These are phyloP conservation scores for Endocalyx cinctus DNA, from an alignment of 2,329 filamentous ascomycete species.

Conservation along the genomic window DNA sequence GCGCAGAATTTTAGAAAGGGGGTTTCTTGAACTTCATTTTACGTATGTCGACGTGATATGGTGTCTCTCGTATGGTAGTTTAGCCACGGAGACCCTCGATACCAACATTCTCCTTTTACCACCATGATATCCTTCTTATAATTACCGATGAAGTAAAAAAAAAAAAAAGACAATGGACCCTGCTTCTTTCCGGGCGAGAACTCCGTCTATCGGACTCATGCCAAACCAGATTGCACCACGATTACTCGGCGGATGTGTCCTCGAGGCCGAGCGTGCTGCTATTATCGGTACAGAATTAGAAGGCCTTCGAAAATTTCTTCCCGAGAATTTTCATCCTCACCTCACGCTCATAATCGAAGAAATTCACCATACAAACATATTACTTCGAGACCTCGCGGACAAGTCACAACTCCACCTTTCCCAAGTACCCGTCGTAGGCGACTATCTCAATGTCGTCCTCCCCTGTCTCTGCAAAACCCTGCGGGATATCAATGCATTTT, in stretches of 20 bases:
- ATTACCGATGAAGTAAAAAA: too few species aligned
- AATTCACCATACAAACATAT: slow-evolving; percentile 37
- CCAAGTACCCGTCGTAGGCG: slow-evolving; percentile 46
- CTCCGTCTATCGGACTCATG: too few species aligned
- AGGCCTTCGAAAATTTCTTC: slow-evolving; percentile 41
- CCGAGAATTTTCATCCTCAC: slow-evolving; percentile 40
- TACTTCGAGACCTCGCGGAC: slow-evolving; percentile 52
- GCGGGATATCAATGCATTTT: slow-evolving; percentile 46
- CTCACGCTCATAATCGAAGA: slow-evolving; percentile 44
- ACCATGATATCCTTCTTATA: too few species aligned
- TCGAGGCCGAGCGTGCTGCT: slow-evolving; percentile 50
- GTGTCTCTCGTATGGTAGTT: too few species aligned
- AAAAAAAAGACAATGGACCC: too few species aligned
- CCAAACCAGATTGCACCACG: too few species aligned
- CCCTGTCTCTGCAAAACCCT: slow-evolving; percentile 51
- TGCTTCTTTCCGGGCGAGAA: slow-evolving; percentile 12
- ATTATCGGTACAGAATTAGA: slow-evolving; percentile 43
- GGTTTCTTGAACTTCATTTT: too few species aligned
- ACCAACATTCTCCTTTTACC: too few species aligned
- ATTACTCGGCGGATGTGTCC: slow-evolving; percentile 48
- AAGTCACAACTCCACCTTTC: slow-evolving; percentile 46
- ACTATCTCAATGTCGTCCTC: slow-evolving; percentile 52
- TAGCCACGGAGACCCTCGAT: too few species aligned
- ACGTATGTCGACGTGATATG: too few species aligned
- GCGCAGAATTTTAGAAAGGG: too few species aligned